Evolutionary conservation across 2,329 filamentous ascomycete species (phyloP).

Genomic region (Claviceps digitariae): DNA sequence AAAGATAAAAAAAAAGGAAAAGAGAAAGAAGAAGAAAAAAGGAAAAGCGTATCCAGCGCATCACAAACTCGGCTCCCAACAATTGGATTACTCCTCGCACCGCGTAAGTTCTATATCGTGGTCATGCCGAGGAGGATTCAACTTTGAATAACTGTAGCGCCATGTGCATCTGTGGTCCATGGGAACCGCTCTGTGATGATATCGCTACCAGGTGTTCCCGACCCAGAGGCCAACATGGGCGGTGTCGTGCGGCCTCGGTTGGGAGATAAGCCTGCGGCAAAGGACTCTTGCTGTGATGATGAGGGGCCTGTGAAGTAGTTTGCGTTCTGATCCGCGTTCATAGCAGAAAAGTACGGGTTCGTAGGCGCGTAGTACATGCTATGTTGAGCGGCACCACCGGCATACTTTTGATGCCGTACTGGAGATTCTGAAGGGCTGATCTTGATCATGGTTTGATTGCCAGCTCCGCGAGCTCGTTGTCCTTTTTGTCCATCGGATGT

Average conservation of each 20-base stretch:
- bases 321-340: conserved; percentile 8
- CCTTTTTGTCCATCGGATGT: conserved; percentile 19
- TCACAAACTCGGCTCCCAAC: neutral
- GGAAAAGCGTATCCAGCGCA: too few species aligned
- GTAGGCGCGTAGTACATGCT: conserved; percentile 17
- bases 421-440: neutral
- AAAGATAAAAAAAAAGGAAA: neutral
- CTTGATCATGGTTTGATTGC: neutral
- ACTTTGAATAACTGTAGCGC: conserved; percentile 34
- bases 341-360: conserved; percentile 8
- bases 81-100: neutral
- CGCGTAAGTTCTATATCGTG: neutral
- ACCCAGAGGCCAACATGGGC: conserved; percentile 30
- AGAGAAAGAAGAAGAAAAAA: too few species aligned
- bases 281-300: conserved; percentile 8
- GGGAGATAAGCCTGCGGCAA: neutral
- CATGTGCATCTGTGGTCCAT: conserved; percentile 32
- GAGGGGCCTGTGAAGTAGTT: conserved; percentile 3
- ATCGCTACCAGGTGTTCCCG: conserved; percentile 32
- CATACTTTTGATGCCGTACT: conserved; percentile 12
- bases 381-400: conserved; percentile 28
- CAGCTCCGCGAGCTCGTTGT: neutral
- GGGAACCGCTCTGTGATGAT: conserved; percentile 31
- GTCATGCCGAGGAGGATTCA: conserved; percentile 6
- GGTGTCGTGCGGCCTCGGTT: conserved; percentile 24